phyloP scores from a whole-genome alignment of 305 asterid species.

The Fraxinus floribunda region DNA sequence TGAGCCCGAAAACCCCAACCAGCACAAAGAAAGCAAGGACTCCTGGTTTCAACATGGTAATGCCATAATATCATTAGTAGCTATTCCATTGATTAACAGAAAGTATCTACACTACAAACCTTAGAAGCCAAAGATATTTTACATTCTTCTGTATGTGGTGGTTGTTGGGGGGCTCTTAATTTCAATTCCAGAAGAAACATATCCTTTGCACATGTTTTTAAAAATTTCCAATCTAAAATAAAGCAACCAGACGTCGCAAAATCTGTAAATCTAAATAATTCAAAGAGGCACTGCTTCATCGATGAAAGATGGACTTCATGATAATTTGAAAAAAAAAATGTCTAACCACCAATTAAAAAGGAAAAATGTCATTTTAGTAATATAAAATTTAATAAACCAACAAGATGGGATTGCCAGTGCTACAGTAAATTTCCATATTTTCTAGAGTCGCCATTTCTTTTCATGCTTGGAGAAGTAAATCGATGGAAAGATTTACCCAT shows the following conservation, averaged over 20 bases:
- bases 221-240: background rate
- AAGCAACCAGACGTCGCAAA: background rate
- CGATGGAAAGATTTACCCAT: conserved; percentile 33
- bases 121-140: background rate
- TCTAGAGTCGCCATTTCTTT: background rate
- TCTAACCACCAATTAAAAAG: background rate
- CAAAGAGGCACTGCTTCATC: background rate
- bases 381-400: background rate
- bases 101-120: background rate
- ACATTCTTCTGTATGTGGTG: background rate
- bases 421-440: background rate
- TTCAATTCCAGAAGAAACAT: background rate
- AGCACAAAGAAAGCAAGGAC: conserved; percentile 54
- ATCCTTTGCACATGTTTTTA: background rate
- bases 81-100: background rate
- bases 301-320: background rate
- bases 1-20: conserved; percentile 48
- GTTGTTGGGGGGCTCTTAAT: background rate
- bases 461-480: background rate
- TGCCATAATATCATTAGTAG: conserved; percentile 1
- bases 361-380: background rate
- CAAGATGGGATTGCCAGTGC: background rate
- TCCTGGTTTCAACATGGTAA: conserved; percentile 33
- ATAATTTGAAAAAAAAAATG: background rate
- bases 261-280: background rate